phyloP scores from a whole-genome alignment of 1,139 yeast genomes.

The Taphrina wiesneri region DNA sequence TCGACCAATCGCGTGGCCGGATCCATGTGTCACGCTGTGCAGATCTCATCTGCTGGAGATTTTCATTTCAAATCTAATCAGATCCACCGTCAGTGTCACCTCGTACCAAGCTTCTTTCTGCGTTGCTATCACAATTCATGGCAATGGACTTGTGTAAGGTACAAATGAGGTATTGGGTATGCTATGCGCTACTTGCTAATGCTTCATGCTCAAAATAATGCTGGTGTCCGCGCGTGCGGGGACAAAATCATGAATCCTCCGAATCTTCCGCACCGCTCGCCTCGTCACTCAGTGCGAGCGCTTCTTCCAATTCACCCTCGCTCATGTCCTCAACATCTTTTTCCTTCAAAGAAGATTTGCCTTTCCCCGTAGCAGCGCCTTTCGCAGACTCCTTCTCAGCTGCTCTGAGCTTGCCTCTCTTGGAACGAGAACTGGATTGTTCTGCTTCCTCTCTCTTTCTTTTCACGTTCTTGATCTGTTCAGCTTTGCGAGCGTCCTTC shows the following conservation, averaged over 20 bases:
- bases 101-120: background rate
- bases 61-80: background rate
- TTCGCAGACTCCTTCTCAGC: constrained; percentile 7
- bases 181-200: background rate
- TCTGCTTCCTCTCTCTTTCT: constrained; percentile 33
- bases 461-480: constrained; percentile 32
- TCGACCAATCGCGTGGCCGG: constrained; percentile 7
- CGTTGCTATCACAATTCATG: background rate
- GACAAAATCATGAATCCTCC: background rate
- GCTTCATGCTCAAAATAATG: background rate
- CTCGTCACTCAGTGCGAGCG: constrained; percentile 1
- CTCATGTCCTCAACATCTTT: constrained; percentile 31
- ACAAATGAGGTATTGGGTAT: too few species aligned
- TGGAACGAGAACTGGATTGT: constrained; percentile 17
- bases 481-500: constrained; percentile 35
- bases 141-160: too few species aligned
- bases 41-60: constrained; percentile 1
- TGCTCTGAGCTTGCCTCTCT: constrained; percentile 30
- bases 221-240: too few species aligned
- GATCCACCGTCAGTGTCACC: background rate
- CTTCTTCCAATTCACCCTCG: constrained; percentile 32
- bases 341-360: background rate
- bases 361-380: constrained; percentile 2
- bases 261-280: background rate
- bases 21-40: background rate